phyloP scores from a whole-genome alignment of 2,329 filamentous ascomycete species.

The Aotearoamyces nothofagi region DNA sequence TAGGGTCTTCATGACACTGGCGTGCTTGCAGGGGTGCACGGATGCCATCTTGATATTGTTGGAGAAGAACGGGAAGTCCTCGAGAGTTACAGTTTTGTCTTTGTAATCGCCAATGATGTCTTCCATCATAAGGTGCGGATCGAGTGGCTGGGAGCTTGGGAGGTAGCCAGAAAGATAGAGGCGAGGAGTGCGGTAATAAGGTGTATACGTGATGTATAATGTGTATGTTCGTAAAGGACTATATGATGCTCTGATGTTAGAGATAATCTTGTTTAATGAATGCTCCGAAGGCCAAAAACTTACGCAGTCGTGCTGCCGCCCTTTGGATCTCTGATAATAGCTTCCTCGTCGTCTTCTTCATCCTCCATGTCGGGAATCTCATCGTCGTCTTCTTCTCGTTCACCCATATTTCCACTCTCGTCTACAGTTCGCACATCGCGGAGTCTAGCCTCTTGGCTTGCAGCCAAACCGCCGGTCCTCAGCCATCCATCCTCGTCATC shows the following conservation, averaged over 20 bases:
- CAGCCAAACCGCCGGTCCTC: constrained; percentile 66
- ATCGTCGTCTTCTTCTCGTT: constrained; percentile 54
- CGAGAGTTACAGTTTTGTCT: constrained; percentile 95
- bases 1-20: constrained; percentile 93
- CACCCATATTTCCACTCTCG: constrained; percentile 74
- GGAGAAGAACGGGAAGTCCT: constrained; percentile 92
- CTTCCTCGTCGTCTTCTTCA: constrained; percentile 84
- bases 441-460: constrained; percentile 60
- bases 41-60: constrained; percentile 90
- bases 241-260: too few relatives aligned
- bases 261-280: too few relatives aligned
- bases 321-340: constrained; percentile 69
- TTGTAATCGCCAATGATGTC: constrained; percentile 95
- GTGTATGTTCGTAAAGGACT: constrained; percentile 88
- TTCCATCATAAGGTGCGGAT: constrained; percentile 83
- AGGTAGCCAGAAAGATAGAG: constrained; percentile 89
- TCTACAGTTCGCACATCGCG: constrained; percentile 78
- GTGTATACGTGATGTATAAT: constrained; percentile 95
- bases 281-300: too few relatives aligned
- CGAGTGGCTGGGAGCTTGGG: constrained; percentile 63
- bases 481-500: constrained; percentile 82
- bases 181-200: constrained; percentile 90
- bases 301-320: constrained; percentile 16
- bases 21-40: constrained; percentile 94
- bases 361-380: constrained; percentile 99